These are phyloP conservation scores for Stagonosporopsis chrysanthemi DNA, from an alignment of 2,329 filamentous ascomycete species.

Conservation along the genomic window DNA sequence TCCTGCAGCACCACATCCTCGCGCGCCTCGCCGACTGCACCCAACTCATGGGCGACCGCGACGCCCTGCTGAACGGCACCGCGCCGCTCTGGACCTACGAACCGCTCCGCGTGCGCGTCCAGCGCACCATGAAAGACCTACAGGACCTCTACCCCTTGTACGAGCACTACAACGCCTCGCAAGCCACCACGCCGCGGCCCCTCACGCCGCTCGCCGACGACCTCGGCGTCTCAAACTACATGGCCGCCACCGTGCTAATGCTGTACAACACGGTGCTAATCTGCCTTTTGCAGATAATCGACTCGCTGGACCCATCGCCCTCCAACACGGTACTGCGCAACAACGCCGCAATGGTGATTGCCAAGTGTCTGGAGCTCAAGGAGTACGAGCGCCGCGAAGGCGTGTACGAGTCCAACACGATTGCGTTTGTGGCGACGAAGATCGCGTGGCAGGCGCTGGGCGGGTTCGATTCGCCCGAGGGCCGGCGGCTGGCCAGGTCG, in stretches of 20 bases:
- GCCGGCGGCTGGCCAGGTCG: conserved; percentile 25
- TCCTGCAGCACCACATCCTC: conserved; percentile 32
- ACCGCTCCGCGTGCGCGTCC: conserved; percentile 18
- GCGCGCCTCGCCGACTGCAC: conserved; percentile 37
- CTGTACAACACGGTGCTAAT: conserved; percentile 37
- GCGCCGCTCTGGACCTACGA: neutral
- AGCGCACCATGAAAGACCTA: conserved; percentile 13
- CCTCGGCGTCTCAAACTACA: conserved; percentile 27
- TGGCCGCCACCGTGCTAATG: conserved; percentile 34
- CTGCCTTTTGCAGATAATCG: conserved; percentile 30
- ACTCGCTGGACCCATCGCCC: conserved; percentile 27
- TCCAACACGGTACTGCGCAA: conserved; percentile 23
- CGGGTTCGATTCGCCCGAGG: conserved; percentile 31
- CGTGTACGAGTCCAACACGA: conserved; percentile 32
- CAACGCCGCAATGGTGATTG: conserved; percentile 29
- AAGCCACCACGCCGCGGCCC: conserved; percentile 5
- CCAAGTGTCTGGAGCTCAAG: conserved; percentile 32
- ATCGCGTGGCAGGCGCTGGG: conserved; percentile 39
- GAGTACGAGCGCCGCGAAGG: conserved; percentile 26
- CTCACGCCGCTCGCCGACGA: conserved; percentile 19
- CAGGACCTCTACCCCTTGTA: conserved; percentile 22
- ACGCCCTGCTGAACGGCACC: conserved; percentile 8
- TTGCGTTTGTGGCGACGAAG: conserved; percentile 35
- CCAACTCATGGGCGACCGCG: conserved; percentile 24
- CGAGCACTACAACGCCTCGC: conserved; percentile 25